Evolutionary conservation across 805 yeast genomes (phyloP).

Genomic region (Schwanniomyces sp.): DNA sequence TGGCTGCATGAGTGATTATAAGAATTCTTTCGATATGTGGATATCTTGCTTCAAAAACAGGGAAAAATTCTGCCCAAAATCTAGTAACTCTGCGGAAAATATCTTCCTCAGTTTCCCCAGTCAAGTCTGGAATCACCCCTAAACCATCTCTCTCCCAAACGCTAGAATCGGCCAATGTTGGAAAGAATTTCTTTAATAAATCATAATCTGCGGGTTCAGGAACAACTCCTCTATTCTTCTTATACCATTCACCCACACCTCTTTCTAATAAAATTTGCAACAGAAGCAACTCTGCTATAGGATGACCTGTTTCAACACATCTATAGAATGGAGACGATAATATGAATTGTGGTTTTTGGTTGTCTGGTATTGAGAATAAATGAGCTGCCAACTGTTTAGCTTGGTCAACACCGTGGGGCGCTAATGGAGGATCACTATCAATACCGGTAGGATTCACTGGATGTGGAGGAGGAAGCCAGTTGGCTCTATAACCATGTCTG

Average conservation of each 20-base stretch:
- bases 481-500: conserved; percentile 88
- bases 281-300: conserved; percentile 60
- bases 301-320: conserved; percentile 79
- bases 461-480: conserved; percentile 76
- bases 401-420: conserved; percentile 85
- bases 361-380: conserved; percentile 39
- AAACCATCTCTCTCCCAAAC: conserved; percentile 52
- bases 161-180: conserved; percentile 31
- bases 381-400: conserved; percentile 75
- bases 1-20: conserved; percentile 91
- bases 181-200: conserved; percentile 54
- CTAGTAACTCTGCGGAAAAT: conserved; percentile 58
- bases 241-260: conserved; percentile 93
- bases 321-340: conserved; percentile 86
- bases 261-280: conserved; percentile 67
- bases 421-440: conserved; percentile 84
- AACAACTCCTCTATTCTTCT: conserved; percentile 61
- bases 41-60: conserved; percentile 51
- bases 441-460: conserved; percentile 85
- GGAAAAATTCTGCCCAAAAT: conserved; percentile 59
- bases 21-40: conserved; percentile 66
- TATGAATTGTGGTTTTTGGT: conserved; percentile 67
- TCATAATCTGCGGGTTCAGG: conserved; percentile 66
- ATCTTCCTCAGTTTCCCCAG: conserved; percentile 77
- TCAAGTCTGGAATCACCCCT: conserved; percentile 56